Evolutionary conservation across 1,284 basidiomycete genomes (phyloP).

Genomic region (Hemileia vastatrix): DNA sequence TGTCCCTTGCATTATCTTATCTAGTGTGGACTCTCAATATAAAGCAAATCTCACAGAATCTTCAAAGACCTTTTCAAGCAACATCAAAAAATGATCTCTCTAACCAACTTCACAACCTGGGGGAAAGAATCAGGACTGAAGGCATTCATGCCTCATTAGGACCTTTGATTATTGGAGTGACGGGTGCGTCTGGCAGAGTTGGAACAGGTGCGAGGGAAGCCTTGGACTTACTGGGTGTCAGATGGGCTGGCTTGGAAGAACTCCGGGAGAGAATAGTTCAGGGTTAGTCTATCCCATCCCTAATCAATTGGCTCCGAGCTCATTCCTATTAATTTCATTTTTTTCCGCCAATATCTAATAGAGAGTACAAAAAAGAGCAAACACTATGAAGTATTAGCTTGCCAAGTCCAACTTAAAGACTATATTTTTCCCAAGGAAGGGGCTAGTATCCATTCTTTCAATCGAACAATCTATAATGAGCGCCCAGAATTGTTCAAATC

Average conservation of each 20-base stretch:
- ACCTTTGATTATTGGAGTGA: constrained; percentile 69
- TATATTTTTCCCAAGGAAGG: constrained; percentile 58
- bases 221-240: constrained; percentile 59
- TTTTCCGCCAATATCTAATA: too few species aligned
- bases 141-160: constrained; percentile 60
- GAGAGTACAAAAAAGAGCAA: too few species aligned
- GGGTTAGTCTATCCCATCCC: constrained; percentile 45
- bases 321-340: constrained; percentile 5
- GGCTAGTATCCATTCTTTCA: too few species aligned
- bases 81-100: constrained; percentile 56
- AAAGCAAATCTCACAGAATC: constrained; percentile 51
- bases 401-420: constrained; percentile 60
- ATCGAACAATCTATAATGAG: constrained; percentile 61
- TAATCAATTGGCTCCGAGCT: background rate
- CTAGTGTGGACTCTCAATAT: background rate
- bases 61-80: constrained; percentile 67
- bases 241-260: constrained; percentile 54
- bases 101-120: constrained; percentile 54
- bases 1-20: background rate
- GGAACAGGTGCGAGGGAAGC: constrained; percentile 63
- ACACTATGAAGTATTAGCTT: constrained; percentile 68
- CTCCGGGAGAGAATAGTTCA: constrained; percentile 54
- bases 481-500: constrained; percentile 59
- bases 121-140: constrained; percentile 52
- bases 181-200: constrained; percentile 66